Conservation (phyloP, 1,284 basidiomycete genomes). For the Omphalotus olearius region DNA sequence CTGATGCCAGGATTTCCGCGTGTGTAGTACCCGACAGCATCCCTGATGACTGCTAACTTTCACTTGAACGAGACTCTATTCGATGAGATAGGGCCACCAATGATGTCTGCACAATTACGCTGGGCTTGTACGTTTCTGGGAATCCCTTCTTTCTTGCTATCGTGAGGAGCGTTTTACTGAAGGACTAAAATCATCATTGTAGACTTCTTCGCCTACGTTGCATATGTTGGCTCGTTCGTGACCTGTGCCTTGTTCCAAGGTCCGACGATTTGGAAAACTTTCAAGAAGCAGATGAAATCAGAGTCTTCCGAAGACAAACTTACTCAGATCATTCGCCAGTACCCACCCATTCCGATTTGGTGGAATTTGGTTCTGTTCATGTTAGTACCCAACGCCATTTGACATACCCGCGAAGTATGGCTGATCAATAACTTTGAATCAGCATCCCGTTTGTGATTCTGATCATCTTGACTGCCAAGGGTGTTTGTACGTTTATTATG, state of each 20-base stretch:
- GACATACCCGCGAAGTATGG: background rate
- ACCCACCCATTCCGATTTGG: slow-evolving; percentile 22
- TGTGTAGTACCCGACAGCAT: slow-evolving; percentile 17
- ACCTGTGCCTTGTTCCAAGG: slow-evolving; percentile 22
- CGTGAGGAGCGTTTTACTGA: too few species aligned
- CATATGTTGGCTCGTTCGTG: slow-evolving; percentile 22
- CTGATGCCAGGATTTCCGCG: background rate
- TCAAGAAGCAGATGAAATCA: slow-evolving; percentile 9
- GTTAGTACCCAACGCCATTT: background rate
- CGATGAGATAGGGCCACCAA: slow-evolving; percentile 18
- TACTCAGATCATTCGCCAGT: slow-evolving; percentile 21
- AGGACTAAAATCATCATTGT: background rate
- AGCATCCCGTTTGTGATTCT: slow-evolving; percentile 17
- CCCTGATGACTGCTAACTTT: slow-evolving; percentile 19
- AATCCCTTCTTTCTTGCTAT: background rate
- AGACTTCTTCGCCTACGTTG: slow-evolving; percentile 18
- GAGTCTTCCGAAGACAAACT: slow-evolving; percentile 20
- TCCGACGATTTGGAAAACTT: slow-evolving; percentile 17
- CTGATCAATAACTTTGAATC: background rate
- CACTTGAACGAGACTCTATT: slow-evolving; percentile 19
- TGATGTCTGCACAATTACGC: slow-evolving; percentile 24
- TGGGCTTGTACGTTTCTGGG: slow-evolving; percentile 19
- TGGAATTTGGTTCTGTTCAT: slow-evolving; percentile 21
- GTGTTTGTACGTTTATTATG: slow-evolving; percentile 15
- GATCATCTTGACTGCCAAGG: slow-evolving; percentile 20